Evolutionary conservation across 345 rosid species (phyloP), one percentile per base, ranked within the genome.

Genomic region (Cardamine occulta): DNA sequence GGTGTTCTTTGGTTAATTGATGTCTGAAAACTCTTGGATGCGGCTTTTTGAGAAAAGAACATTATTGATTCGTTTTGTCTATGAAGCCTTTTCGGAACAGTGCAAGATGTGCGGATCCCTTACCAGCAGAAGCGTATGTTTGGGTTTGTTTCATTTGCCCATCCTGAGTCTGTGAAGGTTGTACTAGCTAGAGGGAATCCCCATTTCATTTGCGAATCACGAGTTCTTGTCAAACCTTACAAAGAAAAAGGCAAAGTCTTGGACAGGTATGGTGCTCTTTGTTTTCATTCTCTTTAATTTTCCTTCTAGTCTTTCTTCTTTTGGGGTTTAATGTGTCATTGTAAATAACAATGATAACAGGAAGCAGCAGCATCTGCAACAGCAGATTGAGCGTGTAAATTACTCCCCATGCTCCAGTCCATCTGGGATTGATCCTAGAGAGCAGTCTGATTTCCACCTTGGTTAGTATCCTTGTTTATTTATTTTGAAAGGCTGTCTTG

Each of bases 81-180:
- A 44, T 72, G 72, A 76, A 95, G 99, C 86, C 80, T 76, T 54
- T 95, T 85, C 39, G 99, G 99, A 79, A 89, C 86, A 4, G 99
- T 95, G 73, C 96, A 92, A 80, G 99, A 95, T 83, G 99, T 95
- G 76, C 84, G 99, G 85, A 95, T 95, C 64, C 99, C 97, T 5
- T 90, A 90, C 69, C 99, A 95, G 81, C 91, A 88, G 82, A 95
- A 90, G 83, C 86, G 99, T 76, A 92, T 95, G 99, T 95, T 90
- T 85, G 99, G 97, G 23, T 95, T 95, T 82, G 97, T 95, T 73
- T 89, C 98, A 2, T 95, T 95, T 67, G 85, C 87, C 40, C 86
- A 74, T 68, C 80, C 94, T 12, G 98, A 89, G 82, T 92, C 96
- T 15, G 98, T 89, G 74, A 89, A 84, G 80, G 89, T 80, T 76